Percentiles rank a stretch among this genome's conserved stretches.
Conservation (phyloP, 164 flowering plant species). For the Annona cherimola region DNA sequence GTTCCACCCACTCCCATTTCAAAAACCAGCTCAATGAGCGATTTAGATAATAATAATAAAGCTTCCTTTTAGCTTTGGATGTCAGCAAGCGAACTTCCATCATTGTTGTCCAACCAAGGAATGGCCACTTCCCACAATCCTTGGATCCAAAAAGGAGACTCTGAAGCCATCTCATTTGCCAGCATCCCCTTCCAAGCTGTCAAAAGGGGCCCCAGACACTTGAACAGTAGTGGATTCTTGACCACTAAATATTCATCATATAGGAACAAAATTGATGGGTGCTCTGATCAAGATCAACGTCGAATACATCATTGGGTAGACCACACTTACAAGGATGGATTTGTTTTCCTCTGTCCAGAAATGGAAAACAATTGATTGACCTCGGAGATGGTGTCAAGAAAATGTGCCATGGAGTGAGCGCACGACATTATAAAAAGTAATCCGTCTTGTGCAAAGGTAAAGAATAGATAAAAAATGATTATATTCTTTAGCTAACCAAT, state of each 20-base stretch:
- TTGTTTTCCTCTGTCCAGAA: not conserved
- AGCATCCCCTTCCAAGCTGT: not conserved
- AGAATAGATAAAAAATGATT: conserved; percentile 12
- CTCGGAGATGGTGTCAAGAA: not conserved
- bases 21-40: too few species aligned
- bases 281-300: not conserved
- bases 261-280: not conserved
- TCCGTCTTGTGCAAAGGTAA: conserved; percentile 7
- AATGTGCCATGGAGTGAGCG: conserved; percentile 12
- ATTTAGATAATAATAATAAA: too few species aligned
- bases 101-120: not conserved
- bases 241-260: not conserved
- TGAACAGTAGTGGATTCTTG: too few species aligned
- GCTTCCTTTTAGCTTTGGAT: too few species aligned
- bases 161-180: not conserved
- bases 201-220: too few species aligned
- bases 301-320: not conserved
- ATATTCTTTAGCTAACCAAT: conserved; percentile 1
- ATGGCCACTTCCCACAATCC: not conserved
- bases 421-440: conserved; percentile 12
- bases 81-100: not conserved
- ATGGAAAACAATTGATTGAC: not conserved
- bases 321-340: not conserved
- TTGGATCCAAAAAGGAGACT: not conserved
- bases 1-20: too few species aligned